Conservation (phyloP, 2,329 filamentous ascomycete species). For the Sarocladiaceae sp. region DNA sequence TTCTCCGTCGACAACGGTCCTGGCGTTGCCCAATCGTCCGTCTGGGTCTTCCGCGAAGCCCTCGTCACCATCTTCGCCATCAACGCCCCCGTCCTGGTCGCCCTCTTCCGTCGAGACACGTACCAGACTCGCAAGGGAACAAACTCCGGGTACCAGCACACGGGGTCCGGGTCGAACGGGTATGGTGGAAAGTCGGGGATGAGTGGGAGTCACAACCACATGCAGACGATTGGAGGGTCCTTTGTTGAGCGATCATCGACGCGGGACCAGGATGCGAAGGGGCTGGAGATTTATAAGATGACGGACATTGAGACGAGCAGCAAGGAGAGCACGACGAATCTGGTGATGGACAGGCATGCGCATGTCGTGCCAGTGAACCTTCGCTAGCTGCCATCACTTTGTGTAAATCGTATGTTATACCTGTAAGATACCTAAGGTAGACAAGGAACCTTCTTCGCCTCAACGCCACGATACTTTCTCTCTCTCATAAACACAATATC, state of each 20-base stretch:
- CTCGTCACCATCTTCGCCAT: slow-evolving; percentile 10
- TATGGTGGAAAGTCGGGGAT: neutral
- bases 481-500: neutral
- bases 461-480: too few relatives aligned
- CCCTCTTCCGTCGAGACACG: slow-evolving; percentile 7
- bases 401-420: too few relatives aligned
- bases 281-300: slow-evolving; percentile 7
- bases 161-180: neutral
- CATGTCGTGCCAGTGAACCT: too few relatives aligned
- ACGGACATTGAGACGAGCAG: slow-evolving; percentile 7
- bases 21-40: slow-evolving; percentile 6
- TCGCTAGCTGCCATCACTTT: too few relatives aligned
- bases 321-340: slow-evolving; percentile 7
- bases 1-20: slow-evolving; percentile 8
- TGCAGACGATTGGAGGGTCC: neutral
- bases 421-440: too few relatives aligned
- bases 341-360: slow-evolving; percentile 1
- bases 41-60: slow-evolving; percentile 10
- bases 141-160: neutral
- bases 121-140: neutral
- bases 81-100: slow-evolving; percentile 8
- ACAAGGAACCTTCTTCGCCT: too few relatives aligned
- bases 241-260: neutral
- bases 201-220: neutral
- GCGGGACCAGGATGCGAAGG: neutral